Conservation (phyloP, 192 early-diverging fungal genomes). For the Endogone sp. region DNA sequence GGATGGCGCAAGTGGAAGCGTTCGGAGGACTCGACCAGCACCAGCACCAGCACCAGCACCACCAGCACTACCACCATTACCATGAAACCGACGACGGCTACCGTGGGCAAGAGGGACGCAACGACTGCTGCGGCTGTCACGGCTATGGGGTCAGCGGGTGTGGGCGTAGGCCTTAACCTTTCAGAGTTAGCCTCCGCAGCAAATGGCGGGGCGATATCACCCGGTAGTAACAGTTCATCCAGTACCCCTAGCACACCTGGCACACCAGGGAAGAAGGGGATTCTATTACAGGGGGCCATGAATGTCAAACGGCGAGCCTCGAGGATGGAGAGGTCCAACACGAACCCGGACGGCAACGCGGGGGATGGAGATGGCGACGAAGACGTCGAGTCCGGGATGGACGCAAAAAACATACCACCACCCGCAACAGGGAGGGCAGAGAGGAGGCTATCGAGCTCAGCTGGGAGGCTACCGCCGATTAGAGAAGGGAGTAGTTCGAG, state of each 20-base stretch:
- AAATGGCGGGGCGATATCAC: not conserved
- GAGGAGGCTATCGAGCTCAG: not conserved
- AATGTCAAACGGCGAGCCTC: conserved; percentile 5
- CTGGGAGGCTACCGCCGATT: conserved; percentile 8
- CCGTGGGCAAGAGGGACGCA: not conserved
- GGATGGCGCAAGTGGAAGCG: conserved; percentile 57
- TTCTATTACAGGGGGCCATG: conserved; percentile 7
- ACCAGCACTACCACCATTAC: no score
- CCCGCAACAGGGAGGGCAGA: not conserved
- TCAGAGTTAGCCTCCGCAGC: not conserved
- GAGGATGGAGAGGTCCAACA: not conserved
- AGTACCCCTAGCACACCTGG: not conserved
- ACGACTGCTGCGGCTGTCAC: not conserved
- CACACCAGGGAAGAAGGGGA: not conserved
- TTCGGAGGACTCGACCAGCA: conserved; percentile 4
- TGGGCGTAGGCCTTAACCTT: not conserved
- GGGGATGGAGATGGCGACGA: not conserved
- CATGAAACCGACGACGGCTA: not conserved
- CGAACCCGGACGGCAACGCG: not conserved
- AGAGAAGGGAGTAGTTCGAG: conserved; percentile 5
- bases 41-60: no score
- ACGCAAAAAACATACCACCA: not conserved
- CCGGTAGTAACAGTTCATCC: not conserved
- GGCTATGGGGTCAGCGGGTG: not conserved
- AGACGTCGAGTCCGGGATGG: conserved; percentile 3